These are phyloP conservation scores for Termitomyces sp. DNA, from an alignment of 768 basidiomycete species.

Conservation along the genomic window DNA sequence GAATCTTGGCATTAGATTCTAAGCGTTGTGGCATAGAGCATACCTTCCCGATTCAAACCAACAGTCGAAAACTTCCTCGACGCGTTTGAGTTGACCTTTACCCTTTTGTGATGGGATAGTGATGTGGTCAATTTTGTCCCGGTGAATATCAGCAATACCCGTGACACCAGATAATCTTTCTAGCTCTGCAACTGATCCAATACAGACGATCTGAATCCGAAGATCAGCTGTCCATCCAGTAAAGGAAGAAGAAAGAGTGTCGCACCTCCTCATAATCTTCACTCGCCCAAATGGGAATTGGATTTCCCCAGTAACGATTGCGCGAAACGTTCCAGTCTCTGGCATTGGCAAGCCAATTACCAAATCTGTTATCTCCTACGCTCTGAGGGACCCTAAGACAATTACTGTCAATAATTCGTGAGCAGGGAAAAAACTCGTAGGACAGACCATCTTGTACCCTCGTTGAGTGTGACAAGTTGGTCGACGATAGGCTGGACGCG, in stretches of 20 bases:
- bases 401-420: slow-evolving; percentile 4
- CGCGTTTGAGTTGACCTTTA: slow-evolving; percentile 78
- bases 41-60: slow-evolving; percentile 99
- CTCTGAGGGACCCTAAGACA: slow-evolving; percentile 79
- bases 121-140: slow-evolving; percentile 94
- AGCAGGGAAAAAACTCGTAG: neutral
- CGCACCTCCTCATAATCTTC: slow-evolving; percentile 87
- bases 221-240: neutral
- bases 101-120: slow-evolving; percentile 91
- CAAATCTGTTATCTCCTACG: slow-evolving; percentile 90
- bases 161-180: slow-evolving; percentile 80
- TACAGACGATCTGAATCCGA: slow-evolving; percentile 61
- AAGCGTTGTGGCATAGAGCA: slow-evolving; percentile 16
- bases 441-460: slow-evolving; percentile 79
- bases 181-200: slow-evolving; percentile 87
- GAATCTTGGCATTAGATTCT: neutral
- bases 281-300: slow-evolving; percentile 93
- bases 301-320: slow-evolving; percentile 99
- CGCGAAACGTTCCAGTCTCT: slow-evolving; percentile 99
- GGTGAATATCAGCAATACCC: slow-evolving; percentile 86
- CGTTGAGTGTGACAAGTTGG: slow-evolving; percentile 86
- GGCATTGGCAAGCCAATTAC: slow-evolving; percentile 97
- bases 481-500: slow-evolving; percentile 82
- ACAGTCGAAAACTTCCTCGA: slow-evolving; percentile 99
- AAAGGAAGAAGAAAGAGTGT: neutral